phyloP scores from a whole-genome alignment of 108 stramenopile genomes.

The Asterionellopsis glacialis region DNA sequence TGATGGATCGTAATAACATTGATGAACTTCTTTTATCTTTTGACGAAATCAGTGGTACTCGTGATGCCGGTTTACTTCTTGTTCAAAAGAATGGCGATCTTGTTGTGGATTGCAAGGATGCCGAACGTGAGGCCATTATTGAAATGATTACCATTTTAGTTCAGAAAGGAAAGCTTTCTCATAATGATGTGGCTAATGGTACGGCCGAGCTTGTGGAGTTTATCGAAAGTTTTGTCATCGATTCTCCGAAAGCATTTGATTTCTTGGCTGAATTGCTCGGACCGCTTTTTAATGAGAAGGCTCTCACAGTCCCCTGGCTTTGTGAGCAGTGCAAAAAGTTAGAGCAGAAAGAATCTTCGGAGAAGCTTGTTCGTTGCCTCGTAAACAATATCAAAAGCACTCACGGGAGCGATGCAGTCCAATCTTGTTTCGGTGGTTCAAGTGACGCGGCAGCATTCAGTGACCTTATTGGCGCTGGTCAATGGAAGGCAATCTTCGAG shows the following conservation, averaged over 20 bases:
- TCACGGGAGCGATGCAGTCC: no score
- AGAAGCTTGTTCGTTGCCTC: no score
- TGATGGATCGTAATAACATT: constrained; percentile 47
- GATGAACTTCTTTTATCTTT: constrained; percentile 61
- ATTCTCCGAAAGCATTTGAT: constrained; percentile 54
- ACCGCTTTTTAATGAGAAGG: constrained; percentile 40
- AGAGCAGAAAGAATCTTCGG: not conserved
- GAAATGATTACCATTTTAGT: constrained; percentile 45
- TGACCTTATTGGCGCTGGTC: no score
- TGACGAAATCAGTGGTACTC: constrained; percentile 57
- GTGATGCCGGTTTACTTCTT: constrained; percentile 45
- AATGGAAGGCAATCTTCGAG: no score
- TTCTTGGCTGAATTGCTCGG: constrained; percentile 60
- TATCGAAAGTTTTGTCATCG: constrained; percentile 56
- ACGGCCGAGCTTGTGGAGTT: constrained; percentile 63
- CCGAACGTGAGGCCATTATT: constrained; percentile 51
- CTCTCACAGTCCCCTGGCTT: constrained; percentile 50
- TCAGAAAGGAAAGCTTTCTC: constrained; percentile 43
- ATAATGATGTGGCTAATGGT: constrained; percentile 40
- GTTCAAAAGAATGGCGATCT: constrained; percentile 48
- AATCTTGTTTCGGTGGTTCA: no score
- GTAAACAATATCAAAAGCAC: not conserved
- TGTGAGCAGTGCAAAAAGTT: constrained; percentile 43
- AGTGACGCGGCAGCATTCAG: no score
- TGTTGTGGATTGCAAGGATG: constrained; percentile 63